phyloP scores from a whole-genome alignment of 768 basidiomycete species.

The Lentinus tigrinus region DNA sequence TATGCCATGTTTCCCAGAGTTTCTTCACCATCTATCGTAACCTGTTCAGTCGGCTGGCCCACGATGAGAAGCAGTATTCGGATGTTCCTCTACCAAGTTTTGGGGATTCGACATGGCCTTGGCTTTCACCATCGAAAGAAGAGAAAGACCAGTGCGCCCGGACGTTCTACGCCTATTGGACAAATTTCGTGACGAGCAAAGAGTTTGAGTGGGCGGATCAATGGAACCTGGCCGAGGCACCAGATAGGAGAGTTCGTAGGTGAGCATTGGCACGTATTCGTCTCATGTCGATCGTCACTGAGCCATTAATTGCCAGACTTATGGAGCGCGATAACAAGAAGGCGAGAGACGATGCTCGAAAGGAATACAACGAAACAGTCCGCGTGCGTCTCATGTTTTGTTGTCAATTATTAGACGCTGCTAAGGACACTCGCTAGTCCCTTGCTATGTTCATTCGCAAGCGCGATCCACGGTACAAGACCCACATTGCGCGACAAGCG shows the following conservation, averaged over 20 bases:
- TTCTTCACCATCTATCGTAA: constrained; percentile 90
- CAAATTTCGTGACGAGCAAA: constrained; percentile 83
- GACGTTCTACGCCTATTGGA: constrained; percentile 84
- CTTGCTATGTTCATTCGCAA: constrained; percentile 76
- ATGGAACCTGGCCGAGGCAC: constrained; percentile 82
- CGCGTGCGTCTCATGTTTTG: constrained; percentile 50
- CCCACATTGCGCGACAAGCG: constrained; percentile 49
- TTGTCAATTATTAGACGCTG: not conserved
- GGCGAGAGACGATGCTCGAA: constrained; percentile 78
- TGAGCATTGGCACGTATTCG: too few relatives aligned
- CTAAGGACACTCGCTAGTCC: constrained; percentile 42
- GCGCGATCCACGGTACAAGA: constrained; percentile 86
- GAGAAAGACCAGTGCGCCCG: constrained; percentile 53
- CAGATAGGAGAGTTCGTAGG: constrained; percentile 83
- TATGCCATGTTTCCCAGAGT: constrained; percentile 47
- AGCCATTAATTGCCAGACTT: constrained; percentile 41
- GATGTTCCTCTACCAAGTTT: constrained; percentile 74
- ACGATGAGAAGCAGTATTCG: constrained; percentile 67
- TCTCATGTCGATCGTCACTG: not conserved
- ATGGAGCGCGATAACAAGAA: constrained; percentile 99
- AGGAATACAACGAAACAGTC: constrained; percentile 91
- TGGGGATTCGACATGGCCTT: constrained; percentile 75
- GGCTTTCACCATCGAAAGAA: constrained; percentile 49
- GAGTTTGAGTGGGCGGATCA: constrained; percentile 86
- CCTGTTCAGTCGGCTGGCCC: constrained; percentile 77